Evolutionary conservation across 169 alveolate species (phyloP), one percentile per base, ranked within the genome.

Genomic region (Eimeria falciformis): DNA sequence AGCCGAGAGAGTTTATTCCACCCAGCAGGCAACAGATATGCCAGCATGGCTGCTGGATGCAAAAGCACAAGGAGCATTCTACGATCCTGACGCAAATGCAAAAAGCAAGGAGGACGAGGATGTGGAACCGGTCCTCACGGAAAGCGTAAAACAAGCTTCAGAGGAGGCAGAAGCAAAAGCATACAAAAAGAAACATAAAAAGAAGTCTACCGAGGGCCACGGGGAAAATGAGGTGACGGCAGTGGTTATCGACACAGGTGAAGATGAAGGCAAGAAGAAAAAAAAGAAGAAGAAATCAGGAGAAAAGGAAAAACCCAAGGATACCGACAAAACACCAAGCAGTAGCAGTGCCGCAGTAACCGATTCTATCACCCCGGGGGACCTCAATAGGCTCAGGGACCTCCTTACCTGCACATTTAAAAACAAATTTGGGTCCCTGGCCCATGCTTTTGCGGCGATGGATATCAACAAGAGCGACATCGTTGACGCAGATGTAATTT

Each of bases 11-110:
- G 53, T 68, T 29, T 88, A 88, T 81, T 88, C 88, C 25, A 58
- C 83, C 1, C 56, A 69, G 53, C 66, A 75, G 47, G 88, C 29
- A 27, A 56, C 75, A 53, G 90, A 81, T 17, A 88, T 88, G 47
- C 93, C 93, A 7, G 93, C 27, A 40, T 88, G 93, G 93, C 93
- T 88, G 46, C 79, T 45, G 37, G 88, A 73, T 23, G 84, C 93
- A 7, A 78, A 78, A 43, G 77, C 75, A 27, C 79, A 88, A n/a
- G 81, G 88, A 0, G 75, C 88, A 46, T 40, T 79, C 55, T 65
- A 73, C 81, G 81, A 71, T 23, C 87, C 85, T 25, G n/a, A 33
- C 25, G 53, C 90, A 18, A 79, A 46, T 37, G 9, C 77, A 17
- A 23, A 58, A 9, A 55, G 23, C 18, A 68, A 43, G 47, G 12